Conservation (phyloP, 2,329 filamentous ascomycete genomes). For the Mycosphaerella arachidis region DNA sequence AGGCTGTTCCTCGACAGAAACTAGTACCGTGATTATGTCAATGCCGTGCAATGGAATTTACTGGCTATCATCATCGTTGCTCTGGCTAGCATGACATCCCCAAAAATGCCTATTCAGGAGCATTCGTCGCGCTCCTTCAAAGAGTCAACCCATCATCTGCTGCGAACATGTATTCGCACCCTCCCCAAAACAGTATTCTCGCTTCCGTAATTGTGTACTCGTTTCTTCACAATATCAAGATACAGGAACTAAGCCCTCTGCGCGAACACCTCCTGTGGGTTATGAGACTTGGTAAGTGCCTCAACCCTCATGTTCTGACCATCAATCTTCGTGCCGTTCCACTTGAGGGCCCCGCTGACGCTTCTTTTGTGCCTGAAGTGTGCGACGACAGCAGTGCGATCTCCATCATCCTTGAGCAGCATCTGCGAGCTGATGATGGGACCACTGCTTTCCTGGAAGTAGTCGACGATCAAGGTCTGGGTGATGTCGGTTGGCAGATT, state of each 20-base stretch:
- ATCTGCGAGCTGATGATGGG: not conserved
- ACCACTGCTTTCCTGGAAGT: not conserved
- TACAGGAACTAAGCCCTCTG: not conserved
- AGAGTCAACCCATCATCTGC: too few relatives aligned
- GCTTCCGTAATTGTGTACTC: too few relatives aligned
- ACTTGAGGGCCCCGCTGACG: not conserved
- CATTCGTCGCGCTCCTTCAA: too few relatives aligned
- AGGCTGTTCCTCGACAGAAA: too few relatives aligned
- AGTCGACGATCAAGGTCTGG: not conserved
- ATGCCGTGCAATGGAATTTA: too few relatives aligned
- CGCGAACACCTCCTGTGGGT: not conserved
- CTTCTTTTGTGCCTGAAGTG: not conserved
- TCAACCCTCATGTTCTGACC: not conserved
- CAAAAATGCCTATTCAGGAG: too few relatives aligned
- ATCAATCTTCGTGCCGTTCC: not conserved
- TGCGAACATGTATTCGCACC: too few relatives aligned
- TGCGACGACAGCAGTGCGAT: not conserved
- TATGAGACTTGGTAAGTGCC: not conserved
- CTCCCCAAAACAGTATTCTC: too few relatives aligned
- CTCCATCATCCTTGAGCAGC: not conserved
- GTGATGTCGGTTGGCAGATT: not conserved
- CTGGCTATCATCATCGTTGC: too few relatives aligned
- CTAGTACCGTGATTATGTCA: too few relatives aligned
- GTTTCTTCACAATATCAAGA: too few relatives aligned
- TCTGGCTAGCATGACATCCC: too few relatives aligned